Evolutionary conservation across 179 eudicot genomes (phyloP), one percentile per base, ranked within the genome.

Genomic region (Heliamphora pulchella): DNA sequence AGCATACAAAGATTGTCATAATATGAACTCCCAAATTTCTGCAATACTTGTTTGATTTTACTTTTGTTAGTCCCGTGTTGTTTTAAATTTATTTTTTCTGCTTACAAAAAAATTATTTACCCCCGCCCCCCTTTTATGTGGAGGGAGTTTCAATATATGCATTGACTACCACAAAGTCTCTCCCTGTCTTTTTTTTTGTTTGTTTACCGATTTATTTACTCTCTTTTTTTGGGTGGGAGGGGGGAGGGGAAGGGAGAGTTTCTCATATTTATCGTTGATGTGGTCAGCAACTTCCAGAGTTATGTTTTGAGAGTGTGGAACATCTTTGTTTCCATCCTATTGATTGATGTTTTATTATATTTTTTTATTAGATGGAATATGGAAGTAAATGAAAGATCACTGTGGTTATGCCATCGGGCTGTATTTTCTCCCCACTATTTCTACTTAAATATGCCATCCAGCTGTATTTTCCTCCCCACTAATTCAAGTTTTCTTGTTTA

Each of bases 401-500:
- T 13, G 77, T 54, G 6, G 54, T 20, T 53, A 48, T 8, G 62
- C 77, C 46, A 53, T 13, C 47, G 31, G 48, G 18, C 22, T 74
- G 62, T 53, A 4, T 74, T 74, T 74, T 2, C 11, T 55, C 3
- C 39, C 39, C 39, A 31, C 39, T 31, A 31, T 79, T 67, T 63
- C 43, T 41, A 11, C 48, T 11, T 31, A 31, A 31, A 31, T 53
- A 48, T 8, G 62, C 77, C 46, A 53, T 13, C 63, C 22, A 20
- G 18, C 22, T 74, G 62, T 53, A 4, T 74, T 57, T 39, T 57
- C 4, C 18, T 69, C 6, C 22, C 58, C 5, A 65, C 46, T 39
- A 81, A 57, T 78, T 51, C 2, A 47, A 15, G 22, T 79, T 53
- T 8, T n/a, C 78, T 47, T 54, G 66, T 48, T 53, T 53, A 63